Evolutionary conservation across 164 flowering plant genomes (phyloP).

Genomic region (Berberis thunbergii): DNA sequence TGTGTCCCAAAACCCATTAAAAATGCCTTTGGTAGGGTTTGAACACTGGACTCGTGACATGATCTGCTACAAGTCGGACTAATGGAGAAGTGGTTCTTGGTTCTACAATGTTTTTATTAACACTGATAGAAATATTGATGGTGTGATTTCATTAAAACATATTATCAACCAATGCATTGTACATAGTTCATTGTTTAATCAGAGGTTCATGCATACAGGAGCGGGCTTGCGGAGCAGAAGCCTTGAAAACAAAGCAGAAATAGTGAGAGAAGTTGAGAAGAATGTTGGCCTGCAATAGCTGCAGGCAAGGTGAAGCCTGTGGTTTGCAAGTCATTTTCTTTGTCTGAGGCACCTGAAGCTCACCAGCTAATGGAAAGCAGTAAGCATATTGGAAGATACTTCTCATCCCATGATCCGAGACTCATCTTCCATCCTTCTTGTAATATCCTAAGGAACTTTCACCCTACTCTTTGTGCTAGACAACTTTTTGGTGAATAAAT

Average conservation of each 20-base stretch:
- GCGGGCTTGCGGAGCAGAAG: conserved; percentile 69
- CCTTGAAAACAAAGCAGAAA: conserved; percentile 58
- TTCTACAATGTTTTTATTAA: too few species aligned
- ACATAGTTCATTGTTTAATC: background rate
- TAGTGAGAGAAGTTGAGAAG: conserved; percentile 81
- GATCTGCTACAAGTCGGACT: too few species aligned
- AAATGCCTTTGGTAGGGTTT: too few species aligned
- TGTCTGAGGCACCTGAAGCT: conserved; percentile 69
- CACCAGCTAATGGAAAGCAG: conserved; percentile 77
- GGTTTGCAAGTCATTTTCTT: conserved; percentile 41
- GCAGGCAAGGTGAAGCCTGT: conserved; percentile 75
- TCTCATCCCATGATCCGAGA: conserved; percentile 33
- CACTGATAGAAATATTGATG: too few species aligned
- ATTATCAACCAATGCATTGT: background rate
- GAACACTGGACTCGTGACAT: too few species aligned
- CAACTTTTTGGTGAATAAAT: too few species aligned
- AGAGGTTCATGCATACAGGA: conserved; percentile 29
- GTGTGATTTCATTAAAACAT: too few species aligned
- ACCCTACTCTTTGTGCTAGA: too few species aligned
- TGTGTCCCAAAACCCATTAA: too few species aligned
- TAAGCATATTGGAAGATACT: conserved; percentile 72
- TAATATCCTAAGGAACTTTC: background rate
- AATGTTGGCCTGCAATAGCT: conserved; percentile 85
- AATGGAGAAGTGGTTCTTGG: too few species aligned
- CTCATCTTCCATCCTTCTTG: background rate